Base-by-base conservation (phyloP, 2,329 filamentous ascomycete genomes). In the Lojkania enalia region DNA sequence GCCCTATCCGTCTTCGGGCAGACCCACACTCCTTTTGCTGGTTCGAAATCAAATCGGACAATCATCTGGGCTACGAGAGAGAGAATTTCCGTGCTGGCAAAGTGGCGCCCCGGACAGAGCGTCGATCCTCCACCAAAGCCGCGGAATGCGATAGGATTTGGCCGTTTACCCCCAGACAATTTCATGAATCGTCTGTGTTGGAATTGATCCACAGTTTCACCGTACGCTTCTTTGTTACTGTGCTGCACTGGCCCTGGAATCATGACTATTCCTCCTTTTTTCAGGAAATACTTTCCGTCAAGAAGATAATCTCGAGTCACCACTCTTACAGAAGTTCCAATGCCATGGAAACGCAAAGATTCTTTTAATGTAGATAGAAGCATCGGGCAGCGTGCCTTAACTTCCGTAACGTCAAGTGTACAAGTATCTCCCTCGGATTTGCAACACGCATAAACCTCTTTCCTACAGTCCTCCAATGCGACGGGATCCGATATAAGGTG, bases 361-460 rank as follows among this genome's bases (percentile, higher is more conserved):
- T 75, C 73, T 42, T 74, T 65, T 31, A 68, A 69, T 0, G 60
- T 62, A 6, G 71, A 74, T 2, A 68, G 44, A 2, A 76, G 49
- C 2, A 73, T 54, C 4, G 71, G 64, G 46, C 69, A 74, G 61
- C 52, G 39, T 48, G 68, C 21, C 39, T 74, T 67, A 29, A 68
- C 69, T 29, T 57, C 20, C 29, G 49, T 36, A 13, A 48, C 46
- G n/a, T 51, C 51, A 5, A 55, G 13, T 6, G 43, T 50, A 4
- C 15, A 16, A 16, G 53, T 47, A 15, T 55, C 39, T 2, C 13
- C 29, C 6, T 40, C 20, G 9, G 60, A 19, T 45, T 7, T 58
- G 49, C 3, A 67, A 42, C n/a, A 63, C 16, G 47, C 48, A 1
- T 64, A 67, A 11, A 58, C 63, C 45, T 70, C 67, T 1, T 44